Evolutionary conservation across 2,329 filamentous ascomycete species (phyloP), one percentile per base, ranked within the genome.

Genomic region (Scorias spongiosa): DNA sequence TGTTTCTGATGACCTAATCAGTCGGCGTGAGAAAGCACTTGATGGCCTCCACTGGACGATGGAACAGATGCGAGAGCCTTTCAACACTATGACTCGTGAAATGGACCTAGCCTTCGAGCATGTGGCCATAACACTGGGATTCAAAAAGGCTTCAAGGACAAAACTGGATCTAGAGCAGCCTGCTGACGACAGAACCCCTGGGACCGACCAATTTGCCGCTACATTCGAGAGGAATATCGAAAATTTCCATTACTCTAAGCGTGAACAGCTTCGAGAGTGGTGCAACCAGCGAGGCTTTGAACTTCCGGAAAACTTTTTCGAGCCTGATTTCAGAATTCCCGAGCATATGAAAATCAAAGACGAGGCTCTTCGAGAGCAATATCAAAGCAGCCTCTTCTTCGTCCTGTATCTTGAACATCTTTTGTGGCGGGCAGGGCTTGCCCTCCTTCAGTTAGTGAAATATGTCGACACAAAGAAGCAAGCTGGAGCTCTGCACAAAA

Each of bases 321-420:
- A 69, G 11, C 37, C 53, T 37, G 46, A 45, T 47, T 42, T 54
- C 54, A 55, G 84, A 0, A 76, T 76, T 0, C 70, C 81, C 0
- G 48, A 54, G 28, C 32, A 48, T n/a, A 20, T 49, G 17, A 10
- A 46, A 15, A 41, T 20, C 49, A 55, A 49, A 62, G 67, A 66
- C 82, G 58, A 74, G 63, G 32, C 63, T 75, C 1, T 78, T 71
- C 52, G 82, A 76, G 5, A 84, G 77, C 2, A 68, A 10, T 74
- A 78, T 44, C 77, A 82, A 12, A 18, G 18, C 38, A 40, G 38
- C 52, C 66, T 88, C 0, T 85, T 81, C 57, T 65, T 84, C 10
- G 67, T 83, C n/a, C 69, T 86, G 3, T 76, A 75, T 48, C 75
- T 87, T 61, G 79, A 87, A 53, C 81, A 81, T 54, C 64, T 86